Base-by-base conservation (phyloP, 306 rosid genomes). In the Trifolium fragiferum region DNA sequence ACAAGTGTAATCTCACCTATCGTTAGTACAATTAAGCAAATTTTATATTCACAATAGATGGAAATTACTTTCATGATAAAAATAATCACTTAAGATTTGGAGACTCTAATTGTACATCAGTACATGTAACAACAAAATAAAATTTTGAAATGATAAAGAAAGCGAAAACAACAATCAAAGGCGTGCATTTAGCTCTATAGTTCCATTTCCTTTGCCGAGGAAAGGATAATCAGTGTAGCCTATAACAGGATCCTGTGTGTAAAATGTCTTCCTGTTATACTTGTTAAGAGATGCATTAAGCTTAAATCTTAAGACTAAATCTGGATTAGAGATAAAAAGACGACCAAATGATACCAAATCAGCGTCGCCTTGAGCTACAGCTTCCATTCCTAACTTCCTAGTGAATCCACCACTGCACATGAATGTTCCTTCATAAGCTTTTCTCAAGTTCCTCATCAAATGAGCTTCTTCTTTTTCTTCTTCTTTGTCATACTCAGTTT, bases 141-240 rank as follows among this genome's bases (percentile, higher is more conserved):
- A 49, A 37, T 7, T 37, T 37, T 37, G 40, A 37, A 58, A 27
- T 3, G 51, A 7, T 16, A 18, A 40, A 40, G 14, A 25, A 68
- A 15, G 30, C 53, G 40, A 63, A 58, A 19, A 82, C 8, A 12
- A 8, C 7, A 68, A 80, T 89, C 84, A 89, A 71, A 91, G 97
- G 63, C 87, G 92, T 4, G 92, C 73, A 68, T 44, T 58, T 20
- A 66, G 76, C 14, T 64, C 75, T 20, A 61, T 68, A 20, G 43
- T 35, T 54, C 4, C 79, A 30, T 21, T 69, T 57, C 68, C 76
- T 35, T 43, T 32, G 44, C 30, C 62, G 7, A 90, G 88, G 76
- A 90, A 90, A 27, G 94, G 94, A 72, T 92, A 90, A 59, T 92
- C 96, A 14, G 94, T 89, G 81, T 90, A 92, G 47, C 98, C 98